Base-by-base conservation (phyloP, 306 rosid species). In the Pterocarpus santalinus region DNA sequence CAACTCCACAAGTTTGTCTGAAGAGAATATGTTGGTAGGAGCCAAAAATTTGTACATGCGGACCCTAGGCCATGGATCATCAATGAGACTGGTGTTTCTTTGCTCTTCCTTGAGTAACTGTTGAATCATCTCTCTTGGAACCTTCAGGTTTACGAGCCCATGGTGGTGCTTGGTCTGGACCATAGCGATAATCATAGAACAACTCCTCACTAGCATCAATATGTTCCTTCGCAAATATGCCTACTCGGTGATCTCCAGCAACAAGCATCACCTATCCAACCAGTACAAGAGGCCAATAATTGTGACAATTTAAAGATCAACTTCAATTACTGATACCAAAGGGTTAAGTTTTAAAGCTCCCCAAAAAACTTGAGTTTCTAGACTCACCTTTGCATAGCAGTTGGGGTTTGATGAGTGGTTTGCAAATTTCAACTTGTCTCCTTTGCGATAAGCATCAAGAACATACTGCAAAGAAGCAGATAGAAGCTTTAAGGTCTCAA, bases 401-500 rank as follows among this genome's bases (percentile, higher is more conserved):
- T 95, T 95, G 16, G 99, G 99, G 60, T 91, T 93, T 46, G 97
- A 90, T 3, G 98, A 95, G 90, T 95, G 99, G 86, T 95, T 95
- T 6, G 99, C 99, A 78, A 95, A 95, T 86, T 95, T 95, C 80
- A 95, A 90, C 88, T 95, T 93, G 90, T 95, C 97, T 69, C 99
- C 99, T 89, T 93, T 95, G 81, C 99, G 95, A 75, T 93, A 93
- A 70, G 99, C 99, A 85, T 95, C 99, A 34, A 95, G 94, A 86
- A 95, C 99, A 53, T 81, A 93, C 99, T 95, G 97, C 30, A 55
- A 92, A 68, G 58, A 73, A 78, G 86, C 41, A 88, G 10, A 81
- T 6, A 72, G 63, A 67, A 69, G 63, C 51, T 55, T 80, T 80
- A 33, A 65, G 69, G 53, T 66, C 75, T 51, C 69, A 39, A 22